These are phyloP conservation scores for Metarhizium humberi DNA, from an alignment of 2,329 filamentous ascomycete species.

Conservation along the genomic window DNA sequence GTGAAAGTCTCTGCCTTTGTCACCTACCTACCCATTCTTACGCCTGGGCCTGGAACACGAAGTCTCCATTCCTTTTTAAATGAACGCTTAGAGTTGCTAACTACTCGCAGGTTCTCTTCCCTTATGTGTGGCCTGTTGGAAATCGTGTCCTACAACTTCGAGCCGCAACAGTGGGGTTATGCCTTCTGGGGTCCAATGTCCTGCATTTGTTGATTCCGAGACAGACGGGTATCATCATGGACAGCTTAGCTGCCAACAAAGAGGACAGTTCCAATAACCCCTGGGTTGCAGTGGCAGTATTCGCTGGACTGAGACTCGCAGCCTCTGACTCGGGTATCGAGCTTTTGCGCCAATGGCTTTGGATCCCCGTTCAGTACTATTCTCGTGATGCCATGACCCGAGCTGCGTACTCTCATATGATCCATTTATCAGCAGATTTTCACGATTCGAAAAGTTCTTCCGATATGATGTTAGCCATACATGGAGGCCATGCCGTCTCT, in stretches of 20 bases:
- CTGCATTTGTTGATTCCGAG: conserved; percentile 72
- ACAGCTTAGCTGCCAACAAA: conserved; percentile 39
- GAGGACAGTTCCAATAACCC: conserved; percentile 36
- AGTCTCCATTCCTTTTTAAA: no score
- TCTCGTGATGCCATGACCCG: conserved; percentile 43
- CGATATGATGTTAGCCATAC: conserved; percentile 48
- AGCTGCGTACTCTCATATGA: conserved; percentile 49
- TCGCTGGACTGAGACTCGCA: conserved; percentile 40
- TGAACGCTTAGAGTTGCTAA: conserved; percentile 4
- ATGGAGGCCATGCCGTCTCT: conserved; percentile 42
- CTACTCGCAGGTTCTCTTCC: conserved; percentile 56
- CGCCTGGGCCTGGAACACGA: no score
- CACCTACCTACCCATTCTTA: neutral
- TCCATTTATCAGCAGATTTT: conserved; percentile 52
- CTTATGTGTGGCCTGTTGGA: conserved; percentile 68
- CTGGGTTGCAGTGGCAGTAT: conserved; percentile 43
- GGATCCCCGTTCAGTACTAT: conserved; percentile 49
- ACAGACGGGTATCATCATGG: conserved; percentile 70
- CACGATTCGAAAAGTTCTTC: conserved; percentile 52
- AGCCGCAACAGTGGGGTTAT: conserved; percentile 55
- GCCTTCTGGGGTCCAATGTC: conserved; percentile 60
- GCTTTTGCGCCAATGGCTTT: conserved; percentile 44
- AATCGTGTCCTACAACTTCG: conserved; percentile 58
- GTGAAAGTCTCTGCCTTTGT: conserved; percentile 2
- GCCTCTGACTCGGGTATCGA: conserved; percentile 46